These are phyloP conservation scores for Darksidea phi DNA, from an alignment of 495 filamentous ascomycete genomes.

Conservation along the genomic window DNA sequence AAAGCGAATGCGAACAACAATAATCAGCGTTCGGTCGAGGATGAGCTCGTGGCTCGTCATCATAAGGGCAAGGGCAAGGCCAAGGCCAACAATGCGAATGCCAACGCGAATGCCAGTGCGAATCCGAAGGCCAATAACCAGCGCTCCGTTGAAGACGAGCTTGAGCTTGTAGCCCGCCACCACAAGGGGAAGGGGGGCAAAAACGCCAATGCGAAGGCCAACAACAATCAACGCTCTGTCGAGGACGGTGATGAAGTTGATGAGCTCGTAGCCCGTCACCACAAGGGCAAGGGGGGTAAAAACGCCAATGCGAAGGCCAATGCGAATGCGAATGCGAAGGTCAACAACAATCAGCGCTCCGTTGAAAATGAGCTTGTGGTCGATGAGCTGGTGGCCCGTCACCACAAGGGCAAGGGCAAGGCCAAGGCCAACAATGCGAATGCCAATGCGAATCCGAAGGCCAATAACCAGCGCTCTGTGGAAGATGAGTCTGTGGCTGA, in stretches of 20 bases:
- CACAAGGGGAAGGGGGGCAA: too few species aligned
- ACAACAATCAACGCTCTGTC: too few species aligned
- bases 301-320: not conserved
- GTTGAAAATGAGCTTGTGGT: not conserved
- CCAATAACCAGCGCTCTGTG: not conserved
- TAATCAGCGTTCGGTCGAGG: not conserved
- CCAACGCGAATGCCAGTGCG: too few species aligned
- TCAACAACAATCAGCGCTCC: not conserved
- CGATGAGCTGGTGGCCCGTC: not conserved
- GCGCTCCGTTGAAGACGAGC: too few species aligned
- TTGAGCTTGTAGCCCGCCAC: too few species aligned
- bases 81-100: not conserved
- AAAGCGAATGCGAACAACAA: not conserved
- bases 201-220: too few species aligned
- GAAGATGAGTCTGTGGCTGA: not conserved
- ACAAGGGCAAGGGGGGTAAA: not conserved
- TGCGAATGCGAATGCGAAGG: not conserved
- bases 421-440: not conserved
- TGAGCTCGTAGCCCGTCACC: not conserved
- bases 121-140: too few species aligned
- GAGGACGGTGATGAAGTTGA: not conserved
- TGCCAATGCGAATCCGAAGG: not conserved
- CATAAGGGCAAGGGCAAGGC: slow-evolving; percentile 1
- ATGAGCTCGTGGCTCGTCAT: not conserved
- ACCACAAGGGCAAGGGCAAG: not conserved